Conservation (phyloP, 2,329 filamentous ascomycete species). For the Aspergillus jensenii region DNA sequence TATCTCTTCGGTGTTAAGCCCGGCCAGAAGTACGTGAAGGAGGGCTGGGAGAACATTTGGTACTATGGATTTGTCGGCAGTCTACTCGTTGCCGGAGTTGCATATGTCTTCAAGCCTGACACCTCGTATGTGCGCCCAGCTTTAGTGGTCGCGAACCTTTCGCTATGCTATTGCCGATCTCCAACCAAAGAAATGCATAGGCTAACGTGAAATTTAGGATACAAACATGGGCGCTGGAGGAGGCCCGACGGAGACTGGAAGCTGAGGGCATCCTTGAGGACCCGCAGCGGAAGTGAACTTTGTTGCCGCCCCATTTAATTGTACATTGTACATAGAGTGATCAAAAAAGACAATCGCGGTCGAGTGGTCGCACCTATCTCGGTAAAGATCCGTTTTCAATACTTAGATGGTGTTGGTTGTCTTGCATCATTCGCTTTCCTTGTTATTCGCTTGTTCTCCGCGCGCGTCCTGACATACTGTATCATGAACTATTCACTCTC, state of each 20-base stretch:
- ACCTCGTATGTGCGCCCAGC: conserved; percentile 74
- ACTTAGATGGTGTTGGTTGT: conserved; percentile 36
- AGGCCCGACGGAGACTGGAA: conserved; percentile 92
- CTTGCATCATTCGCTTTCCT: conserved; percentile 27
- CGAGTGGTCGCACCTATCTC: conserved; percentile 30
- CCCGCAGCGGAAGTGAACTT: conserved; percentile 58
- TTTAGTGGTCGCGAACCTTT: conserved; percentile 1
- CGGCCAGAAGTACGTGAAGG: conserved; percentile 90
- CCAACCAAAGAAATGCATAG: neutral
- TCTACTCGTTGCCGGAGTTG: conserved; percentile 70
- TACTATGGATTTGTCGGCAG: conserved; percentile 82
- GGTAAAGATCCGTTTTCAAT: conserved; percentile 31
- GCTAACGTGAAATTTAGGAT: conserved; percentile 62
- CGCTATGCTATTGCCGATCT: neutral
- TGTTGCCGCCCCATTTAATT: conserved; percentile 23
- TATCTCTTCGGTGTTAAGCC: conserved; percentile 95
- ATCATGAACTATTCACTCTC: conserved; percentile 17
- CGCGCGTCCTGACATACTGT: conserved; percentile 23
- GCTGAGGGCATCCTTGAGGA: conserved; percentile 91
- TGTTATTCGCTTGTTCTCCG: conserved; percentile 23
- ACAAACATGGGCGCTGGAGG: conserved; percentile 98
- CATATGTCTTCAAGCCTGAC: conserved; percentile 96
- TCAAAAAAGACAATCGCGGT: conserved; percentile 30
- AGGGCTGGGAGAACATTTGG: conserved; percentile 91
- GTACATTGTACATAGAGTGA: conserved; percentile 46